Base-by-base conservation (phyloP, 2,329 filamentous ascomycete genomes). In the Harringtonia lauricola region DNA sequence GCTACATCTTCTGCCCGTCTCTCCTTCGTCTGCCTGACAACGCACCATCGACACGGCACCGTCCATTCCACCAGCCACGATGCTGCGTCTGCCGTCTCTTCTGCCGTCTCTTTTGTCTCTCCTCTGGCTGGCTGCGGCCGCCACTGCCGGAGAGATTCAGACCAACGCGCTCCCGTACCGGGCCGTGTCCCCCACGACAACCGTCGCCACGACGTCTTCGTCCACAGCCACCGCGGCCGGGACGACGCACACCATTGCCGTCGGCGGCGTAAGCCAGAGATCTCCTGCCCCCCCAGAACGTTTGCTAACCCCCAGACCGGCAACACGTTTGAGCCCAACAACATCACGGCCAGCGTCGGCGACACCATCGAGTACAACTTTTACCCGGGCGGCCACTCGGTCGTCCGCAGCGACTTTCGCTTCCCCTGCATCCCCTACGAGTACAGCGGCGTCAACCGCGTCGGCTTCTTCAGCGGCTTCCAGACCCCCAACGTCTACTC, bases 381-480 rank as follows among this genome's bases (percentile, higher is more conserved):
- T 54, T 81, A 75, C 50, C 76, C 79, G 1, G 65, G 65, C 19
- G 78, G 74, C 41, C 79, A 84, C 54, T 79, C 76, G 3, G 73
- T 83, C n/a, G 73, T 74, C 9, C 68, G 75, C 40, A 72, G 77
- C 29, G 75, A 71, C 39, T 82, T 70, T 51, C 59, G 63, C 2
- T 63, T 64, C n/a, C 76, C 80, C 33, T 85, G 81, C 47, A 71
- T 81, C 36, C 79, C 80, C 0, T 80, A 76, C 46, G 71, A 77
- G 41, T 64, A 71, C 42, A 64, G 70, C 39, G 64, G 65, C 1
- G 48, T 64, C 39, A 66, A 73, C 22, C 60, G 67, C 29, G 49
- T 65, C 8, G 68, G 70, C 9, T 79, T 80, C 54, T 79, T 67
- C 52, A 74, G 69, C 43, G 76, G 72, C 4, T 66, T 64, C 36